Conservation (phyloP, 2,329 filamentous ascomycete genomes). For the Beauveria asiatica region DNA sequence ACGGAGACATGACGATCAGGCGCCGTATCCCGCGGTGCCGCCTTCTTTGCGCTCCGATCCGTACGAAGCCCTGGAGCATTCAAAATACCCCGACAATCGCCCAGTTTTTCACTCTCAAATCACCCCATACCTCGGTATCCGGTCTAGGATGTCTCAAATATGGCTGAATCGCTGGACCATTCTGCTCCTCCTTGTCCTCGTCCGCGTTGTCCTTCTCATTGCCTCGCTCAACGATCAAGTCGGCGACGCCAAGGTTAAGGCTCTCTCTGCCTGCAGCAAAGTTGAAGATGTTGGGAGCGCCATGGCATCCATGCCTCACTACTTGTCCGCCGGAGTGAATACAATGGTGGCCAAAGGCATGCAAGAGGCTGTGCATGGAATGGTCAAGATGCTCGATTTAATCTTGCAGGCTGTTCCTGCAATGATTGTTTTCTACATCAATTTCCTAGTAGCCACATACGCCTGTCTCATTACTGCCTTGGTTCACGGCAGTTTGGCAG, state of each 20-base stretch:
- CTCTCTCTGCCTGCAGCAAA: constrained; percentile 79
- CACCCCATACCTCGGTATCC: constrained; percentile 87
- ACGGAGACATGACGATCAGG: constrained; percentile 22
- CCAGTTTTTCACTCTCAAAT: constrained; percentile 57
- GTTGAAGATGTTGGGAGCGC: constrained; percentile 89
- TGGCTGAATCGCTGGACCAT: constrained; percentile 98
- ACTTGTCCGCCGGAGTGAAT: constrained; percentile 84
- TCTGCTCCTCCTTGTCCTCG: constrained; percentile 75
- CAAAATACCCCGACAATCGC: constrained; percentile 23
- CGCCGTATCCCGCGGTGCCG: constrained; percentile 29
- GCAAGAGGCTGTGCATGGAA: constrained; percentile 67
- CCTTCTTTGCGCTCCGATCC: constrained; percentile 29
- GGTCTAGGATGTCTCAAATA: constrained; percentile 83
- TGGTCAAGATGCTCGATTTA: constrained; percentile 71
- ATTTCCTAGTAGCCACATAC: constrained; percentile 84
- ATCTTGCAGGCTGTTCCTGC: constrained; percentile 76
- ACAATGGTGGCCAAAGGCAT: constrained; percentile 72
- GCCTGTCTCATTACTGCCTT: constrained; percentile 81
- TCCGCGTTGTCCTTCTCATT: constrained; percentile 70
- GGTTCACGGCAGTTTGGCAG: constrained; percentile 68
- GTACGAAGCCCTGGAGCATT: constrained; percentile 26
- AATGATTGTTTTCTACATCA: constrained; percentile 85
- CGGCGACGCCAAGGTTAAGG: constrained; percentile 66
- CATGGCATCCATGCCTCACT: constrained; percentile 98
- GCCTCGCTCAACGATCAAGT: constrained; percentile 66